Percentiles rank a stretch among this genome's conserved stretches.
phyloP scores from a whole-genome alignment of 2,329 filamentous ascomycete species.

The Beauveria rudraprayagi region DNA sequence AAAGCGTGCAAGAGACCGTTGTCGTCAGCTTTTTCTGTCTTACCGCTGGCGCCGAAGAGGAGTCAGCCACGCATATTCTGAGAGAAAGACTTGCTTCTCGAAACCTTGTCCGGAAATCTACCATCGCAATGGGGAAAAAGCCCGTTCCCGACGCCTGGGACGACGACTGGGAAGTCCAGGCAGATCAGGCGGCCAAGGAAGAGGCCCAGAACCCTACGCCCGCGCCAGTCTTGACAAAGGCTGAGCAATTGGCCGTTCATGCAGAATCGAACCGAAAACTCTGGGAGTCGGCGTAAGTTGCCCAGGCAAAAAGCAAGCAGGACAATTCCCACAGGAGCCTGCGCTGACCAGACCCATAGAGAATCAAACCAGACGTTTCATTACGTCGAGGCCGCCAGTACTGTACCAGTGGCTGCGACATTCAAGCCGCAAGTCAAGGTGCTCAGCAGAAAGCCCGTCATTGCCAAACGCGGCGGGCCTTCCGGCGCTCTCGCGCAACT shows the following conservation, averaged over 20 bases:
- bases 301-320: neutral
- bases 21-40: neutral
- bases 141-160: slow-evolving; percentile 74
- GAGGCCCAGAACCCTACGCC: slow-evolving; percentile 26
- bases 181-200: slow-evolving; percentile 47
- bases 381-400: slow-evolving; percentile 60
- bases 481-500: slow-evolving; percentile 39
- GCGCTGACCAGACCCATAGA: slow-evolving; percentile 30
- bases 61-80: neutral
- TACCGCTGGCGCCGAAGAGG: neutral
- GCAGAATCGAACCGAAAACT: slow-evolving; percentile 75
- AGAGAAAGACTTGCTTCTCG: neutral
- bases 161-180: slow-evolving; percentile 78
- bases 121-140: slow-evolving; percentile 18
- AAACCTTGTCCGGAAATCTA: no score
- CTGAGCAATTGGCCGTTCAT: slow-evolving; percentile 72
- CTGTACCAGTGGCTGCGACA: slow-evolving; percentile 53
- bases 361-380: slow-evolving; percentile 68
- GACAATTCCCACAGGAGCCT: neutral
- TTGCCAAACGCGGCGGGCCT: slow-evolving; percentile 52
- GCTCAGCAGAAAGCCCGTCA: slow-evolving; percentile 70
- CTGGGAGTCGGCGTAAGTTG: slow-evolving; percentile 77
- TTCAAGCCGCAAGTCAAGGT: slow-evolving; percentile 81
- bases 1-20: slow-evolving; percentile 6
- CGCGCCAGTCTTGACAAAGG: slow-evolving; percentile 51